phyloP scores from a whole-genome alignment of 495 filamentous ascomycete genomes.

The Trichoderma parareesei region DNA sequence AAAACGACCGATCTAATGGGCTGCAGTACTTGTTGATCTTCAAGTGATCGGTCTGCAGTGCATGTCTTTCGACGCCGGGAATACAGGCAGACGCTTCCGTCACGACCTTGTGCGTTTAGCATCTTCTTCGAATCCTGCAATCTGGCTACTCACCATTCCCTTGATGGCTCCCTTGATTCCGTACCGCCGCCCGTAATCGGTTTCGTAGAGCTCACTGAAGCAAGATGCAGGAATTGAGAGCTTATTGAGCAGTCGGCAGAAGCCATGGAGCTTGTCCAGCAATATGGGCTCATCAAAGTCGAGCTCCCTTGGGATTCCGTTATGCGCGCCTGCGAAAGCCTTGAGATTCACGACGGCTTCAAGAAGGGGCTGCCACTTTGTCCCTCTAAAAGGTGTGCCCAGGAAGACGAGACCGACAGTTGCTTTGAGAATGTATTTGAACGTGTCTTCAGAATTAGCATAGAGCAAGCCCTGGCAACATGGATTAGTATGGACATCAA shows the following conservation, averaged over 20 bases:
- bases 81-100: conserved; percentile 5
- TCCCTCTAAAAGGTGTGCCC: conserved; percentile 12
- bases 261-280: neutral
- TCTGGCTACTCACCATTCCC: conserved; percentile 10
- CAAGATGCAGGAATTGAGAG: conserved; percentile 4
- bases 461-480: no score
- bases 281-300: neutral
- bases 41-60: conserved; percentile 9
- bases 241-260: neutral
- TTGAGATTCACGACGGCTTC: neutral
- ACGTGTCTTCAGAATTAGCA: neutral
- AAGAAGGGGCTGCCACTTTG: conserved; percentile 2
- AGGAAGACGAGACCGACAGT: conserved; percentile 4
- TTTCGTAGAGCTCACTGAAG: conserved; percentile 11
- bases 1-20: conserved; percentile 11
- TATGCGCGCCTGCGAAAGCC: neutral
- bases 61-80: neutral
- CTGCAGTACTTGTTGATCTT: conserved; percentile 13
- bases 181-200: conserved; percentile 11
- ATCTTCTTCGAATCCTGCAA: neutral
- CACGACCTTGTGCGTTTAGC: neutral
- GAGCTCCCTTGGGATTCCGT: conserved; percentile 1
- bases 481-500: no score
- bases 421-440: neutral
- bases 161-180: neutral